Evolutionary conservation across 202 grass and related monocot species (phyloP).

Genomic region (Panicum hallii): DNA sequence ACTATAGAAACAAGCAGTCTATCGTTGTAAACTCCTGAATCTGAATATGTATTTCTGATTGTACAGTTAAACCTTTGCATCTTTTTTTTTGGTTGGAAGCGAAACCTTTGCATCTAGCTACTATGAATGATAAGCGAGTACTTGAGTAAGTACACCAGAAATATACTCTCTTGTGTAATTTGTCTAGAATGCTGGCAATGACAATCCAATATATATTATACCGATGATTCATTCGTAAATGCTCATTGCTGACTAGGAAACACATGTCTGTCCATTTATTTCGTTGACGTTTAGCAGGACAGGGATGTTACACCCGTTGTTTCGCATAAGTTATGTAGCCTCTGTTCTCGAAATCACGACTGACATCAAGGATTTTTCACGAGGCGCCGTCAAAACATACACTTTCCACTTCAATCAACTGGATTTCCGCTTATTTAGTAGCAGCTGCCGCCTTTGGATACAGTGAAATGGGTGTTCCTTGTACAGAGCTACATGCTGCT

Average conservation of each 20-base stretch:
- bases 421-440: constrained; percentile 20
- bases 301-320: not conserved
- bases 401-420: not conserved
- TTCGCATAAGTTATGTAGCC: not conserved
- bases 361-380: not conserved
- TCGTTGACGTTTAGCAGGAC: not conserved
- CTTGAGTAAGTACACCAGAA: not conserved
- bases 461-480: not conserved
- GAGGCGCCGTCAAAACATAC: not conserved
- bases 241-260: no score
- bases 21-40: not conserved
- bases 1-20: not conserved
- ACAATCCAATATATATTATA: no score
- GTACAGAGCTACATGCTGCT: constrained; percentile 46
- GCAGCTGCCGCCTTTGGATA: not conserved
- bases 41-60: constrained; percentile 5
- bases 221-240: no score
- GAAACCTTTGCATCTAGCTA: not conserved
- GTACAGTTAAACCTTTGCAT: constrained; percentile 1
- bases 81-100: not conserved
- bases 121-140: not conserved
- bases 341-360: not conserved
- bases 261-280: no score
- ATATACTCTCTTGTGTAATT: no score
- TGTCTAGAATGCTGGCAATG: no score